phyloP scores from a whole-genome alignment of 257 asterid species.

The Parsonsia alboflavescens region DNA sequence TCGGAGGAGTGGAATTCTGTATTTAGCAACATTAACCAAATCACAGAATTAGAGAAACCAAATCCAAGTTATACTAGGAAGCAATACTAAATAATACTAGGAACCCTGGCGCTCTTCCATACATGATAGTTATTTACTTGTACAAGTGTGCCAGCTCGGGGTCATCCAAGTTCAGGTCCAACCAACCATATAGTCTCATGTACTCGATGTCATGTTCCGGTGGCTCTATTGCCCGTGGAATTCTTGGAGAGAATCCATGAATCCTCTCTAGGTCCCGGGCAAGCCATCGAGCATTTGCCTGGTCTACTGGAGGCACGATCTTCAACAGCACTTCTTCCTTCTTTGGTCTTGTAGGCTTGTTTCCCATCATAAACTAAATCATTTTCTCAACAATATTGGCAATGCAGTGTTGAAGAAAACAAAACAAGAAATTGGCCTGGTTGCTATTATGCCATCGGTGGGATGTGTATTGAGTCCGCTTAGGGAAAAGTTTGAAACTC shows the following conservation, averaged over 20 bases:
- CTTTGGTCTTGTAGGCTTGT: conserved; percentile 56
- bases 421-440: not conserved
- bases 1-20: too few relatives aligned
- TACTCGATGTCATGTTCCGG: conserved; percentile 76
- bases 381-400: not conserved
- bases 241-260: conserved; percentile 63
- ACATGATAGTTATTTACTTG: conserved; percentile 31
- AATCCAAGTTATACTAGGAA: too few relatives aligned
- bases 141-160: conserved; percentile 69
- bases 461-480: not conserved
- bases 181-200: conserved; percentile 89
- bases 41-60: too few relatives aligned
- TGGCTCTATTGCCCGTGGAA: conserved; percentile 63
- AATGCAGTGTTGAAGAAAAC: not conserved
- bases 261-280: conserved; percentile 72
- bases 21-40: too few relatives aligned
- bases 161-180: conserved; percentile 71
- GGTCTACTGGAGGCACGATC: conserved; percentile 75
- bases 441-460: not conserved
- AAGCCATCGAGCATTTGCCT: conserved; percentile 59
- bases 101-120: not conserved
- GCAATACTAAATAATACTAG: too few relatives aligned
- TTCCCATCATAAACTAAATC: conserved; percentile 50
- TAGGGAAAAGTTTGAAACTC: not conserved
- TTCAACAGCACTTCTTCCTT: conserved; percentile 49